phyloP scores from a whole-genome alignment of 352 stramenopile genomes.

The Thalassiosira hispida region DNA sequence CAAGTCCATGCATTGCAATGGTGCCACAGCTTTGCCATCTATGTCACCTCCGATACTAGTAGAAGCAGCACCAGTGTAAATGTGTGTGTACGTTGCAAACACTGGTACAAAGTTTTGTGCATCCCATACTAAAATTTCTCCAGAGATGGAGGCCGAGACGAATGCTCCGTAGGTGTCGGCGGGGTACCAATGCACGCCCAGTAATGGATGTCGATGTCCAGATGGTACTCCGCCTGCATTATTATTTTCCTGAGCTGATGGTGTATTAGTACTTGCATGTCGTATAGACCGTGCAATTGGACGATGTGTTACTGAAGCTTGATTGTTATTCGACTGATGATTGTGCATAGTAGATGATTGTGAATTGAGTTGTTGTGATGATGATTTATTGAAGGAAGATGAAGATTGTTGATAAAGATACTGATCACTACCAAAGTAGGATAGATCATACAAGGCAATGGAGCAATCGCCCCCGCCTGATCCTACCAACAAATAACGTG shows the following conservation, averaged over 20 bases:
- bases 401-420: slow-evolving; percentile 35
- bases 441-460: slow-evolving; percentile 52
- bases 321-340: neutral
- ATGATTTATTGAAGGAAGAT: neutral
- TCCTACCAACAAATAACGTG: slow-evolving; percentile 50
- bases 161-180: slow-evolving; percentile 69
- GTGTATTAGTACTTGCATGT: neutral
- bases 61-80: slow-evolving; percentile 4
- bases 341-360: neutral
- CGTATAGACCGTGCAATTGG: slow-evolving; percentile 41
- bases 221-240: slow-evolving; percentile 17
- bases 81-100: slow-evolving; percentile 39
- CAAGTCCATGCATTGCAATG: slow-evolving; percentile 48
- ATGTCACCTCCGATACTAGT: neutral
- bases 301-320: slow-evolving; percentile 23
- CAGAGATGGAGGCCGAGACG: slow-evolving; percentile 61
- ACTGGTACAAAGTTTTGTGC: slow-evolving; percentile 68
- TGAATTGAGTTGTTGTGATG: neutral
- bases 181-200: slow-evolving; percentile 71
- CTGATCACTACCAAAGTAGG: slow-evolving; percentile 40
- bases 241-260: neutral
- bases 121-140: slow-evolving; percentile 77
- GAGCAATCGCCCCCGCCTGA: slow-evolving; percentile 42
- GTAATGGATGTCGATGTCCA: slow-evolving; percentile 46
- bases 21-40: slow-evolving; percentile 13